Evolutionary conservation across 2,329 filamentous ascomycete genomes (phyloP).

Genomic region (Ilyonectria sp.): DNA sequence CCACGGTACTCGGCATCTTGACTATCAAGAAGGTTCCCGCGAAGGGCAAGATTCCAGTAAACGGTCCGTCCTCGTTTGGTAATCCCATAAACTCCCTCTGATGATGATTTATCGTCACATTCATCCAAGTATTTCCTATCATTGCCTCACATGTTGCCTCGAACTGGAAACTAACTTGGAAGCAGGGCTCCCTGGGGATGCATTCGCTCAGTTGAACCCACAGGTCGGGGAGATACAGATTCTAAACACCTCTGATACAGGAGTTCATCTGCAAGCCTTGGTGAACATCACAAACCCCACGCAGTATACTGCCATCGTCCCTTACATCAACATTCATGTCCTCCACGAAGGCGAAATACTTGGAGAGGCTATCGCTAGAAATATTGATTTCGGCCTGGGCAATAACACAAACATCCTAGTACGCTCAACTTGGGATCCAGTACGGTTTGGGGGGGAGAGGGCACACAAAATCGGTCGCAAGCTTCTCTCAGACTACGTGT

Average conservation of each 20-base stretch:
- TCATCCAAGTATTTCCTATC: conserved; percentile 51
- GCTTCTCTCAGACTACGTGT: conserved; percentile 88
- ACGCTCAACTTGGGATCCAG: conserved; percentile 82
- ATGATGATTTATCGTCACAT: conserved; percentile 45
- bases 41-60: conserved; percentile 89
- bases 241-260: conserved; percentile 78
- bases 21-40: conserved; percentile 87
- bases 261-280: conserved; percentile 78
- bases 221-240: conserved; percentile 81
- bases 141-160: conserved; percentile 42
- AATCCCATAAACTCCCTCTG: conserved; percentile 47
- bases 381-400: conserved; percentile 77
- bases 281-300: conserved; percentile 94
- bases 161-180: conserved; percentile 52
- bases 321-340: conserved; percentile 83
- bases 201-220: conserved; percentile 67
- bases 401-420: conserved; percentile 80
- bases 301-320: conserved; percentile 85
- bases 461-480: conserved; percentile 77
- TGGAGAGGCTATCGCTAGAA: conserved; percentile 79
- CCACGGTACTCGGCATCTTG: conserved; percentile 86
- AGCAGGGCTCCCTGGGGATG: conserved; percentile 72
- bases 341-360: conserved; percentile 81
- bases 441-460: conserved; percentile 70
- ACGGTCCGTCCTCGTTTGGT: conserved; percentile 84